Evolutionary conservation across 2,329 filamentous ascomycete genomes (phyloP).

Genomic region (Fusarium sp.): DNA sequence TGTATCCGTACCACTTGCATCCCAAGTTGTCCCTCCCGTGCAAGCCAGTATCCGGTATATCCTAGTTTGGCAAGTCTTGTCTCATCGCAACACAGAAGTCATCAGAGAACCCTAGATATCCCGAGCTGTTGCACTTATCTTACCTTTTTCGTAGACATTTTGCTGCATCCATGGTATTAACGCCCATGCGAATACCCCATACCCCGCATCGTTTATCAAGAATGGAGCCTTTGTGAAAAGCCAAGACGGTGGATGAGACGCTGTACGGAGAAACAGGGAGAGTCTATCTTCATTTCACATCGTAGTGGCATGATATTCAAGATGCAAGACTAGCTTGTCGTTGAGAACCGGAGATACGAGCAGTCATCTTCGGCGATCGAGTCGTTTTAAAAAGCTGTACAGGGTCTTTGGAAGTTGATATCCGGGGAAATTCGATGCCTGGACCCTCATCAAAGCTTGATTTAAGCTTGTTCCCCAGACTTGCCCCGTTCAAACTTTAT

Average conservation of each 20-base stretch:
- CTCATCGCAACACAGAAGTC: not conserved
- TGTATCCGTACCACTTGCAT: not conserved
- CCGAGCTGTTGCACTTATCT: slow-evolving; percentile 7
- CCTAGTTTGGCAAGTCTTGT: not conserved
- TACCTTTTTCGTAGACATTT: not conserved
- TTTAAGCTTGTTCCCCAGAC: not conserved
- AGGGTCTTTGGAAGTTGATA: slow-evolving; percentile 2
- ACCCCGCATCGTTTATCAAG: slow-evolving; percentile 15
- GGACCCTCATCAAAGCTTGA: slow-evolving; percentile 2
- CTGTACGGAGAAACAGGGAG: not conserved
- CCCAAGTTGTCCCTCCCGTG: not conserved
- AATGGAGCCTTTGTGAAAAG: not conserved
- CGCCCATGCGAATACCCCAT: slow-evolving; percentile 4
- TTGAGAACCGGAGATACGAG: slow-evolving; percentile 27
- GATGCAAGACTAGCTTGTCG: not conserved
- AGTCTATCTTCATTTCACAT: not conserved
- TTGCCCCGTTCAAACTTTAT: slow-evolving; percentile 6
- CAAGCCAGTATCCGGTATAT: not conserved
- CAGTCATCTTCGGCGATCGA: slow-evolving; percentile 19
- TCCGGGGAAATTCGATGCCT: not conserved
- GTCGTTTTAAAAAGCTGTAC: not conserved
- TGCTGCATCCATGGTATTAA: not conserved
- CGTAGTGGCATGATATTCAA: slow-evolving; percentile 11
- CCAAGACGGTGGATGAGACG: slow-evolving; percentile 23
- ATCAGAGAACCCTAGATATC: slow-evolving; percentile 23